Percentiles rank a stretch among this genome's conserved stretches.
Evolutionary conservation across 1,284 basidiomycete genomes (phyloP).

Genomic region (Ceratobasidium sp.): DNA sequence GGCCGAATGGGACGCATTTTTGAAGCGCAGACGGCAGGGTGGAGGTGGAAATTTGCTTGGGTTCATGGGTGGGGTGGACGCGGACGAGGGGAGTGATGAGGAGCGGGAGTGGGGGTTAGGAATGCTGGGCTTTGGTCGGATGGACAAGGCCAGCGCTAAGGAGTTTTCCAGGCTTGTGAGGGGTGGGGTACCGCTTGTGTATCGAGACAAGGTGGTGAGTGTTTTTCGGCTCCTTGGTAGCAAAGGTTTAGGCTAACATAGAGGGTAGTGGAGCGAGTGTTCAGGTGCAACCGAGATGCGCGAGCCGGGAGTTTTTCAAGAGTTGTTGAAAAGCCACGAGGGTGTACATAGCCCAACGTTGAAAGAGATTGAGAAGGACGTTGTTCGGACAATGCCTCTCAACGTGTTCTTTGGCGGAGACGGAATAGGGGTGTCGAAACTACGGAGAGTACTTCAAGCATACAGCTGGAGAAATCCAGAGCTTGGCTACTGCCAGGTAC

Average conservation of each 20-base stretch:
- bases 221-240: conserved; percentile 45
- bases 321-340: conserved; percentile 74
- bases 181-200: conserved; percentile 87
- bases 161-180: conserved; percentile 84
- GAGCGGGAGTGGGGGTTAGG: conserved; percentile 78
- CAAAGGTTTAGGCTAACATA: neutral
- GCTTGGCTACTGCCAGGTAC: conserved; percentile 82
- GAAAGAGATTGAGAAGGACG: conserved; percentile 94
- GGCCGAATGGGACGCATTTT: conserved; percentile 89
- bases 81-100: conserved; percentile 76
- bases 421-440: conserved; percentile 91
- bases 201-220: conserved; percentile 77
- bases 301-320: conserved; percentile 91
- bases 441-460: conserved; percentile 87
- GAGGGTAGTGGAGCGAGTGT: conserved; percentile 80
- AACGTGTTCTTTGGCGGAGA: conserved; percentile 98
- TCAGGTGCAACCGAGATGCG: conserved; percentile 90
- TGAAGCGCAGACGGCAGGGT: conserved; percentile 65
- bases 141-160: conserved; percentile 72
- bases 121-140: conserved; percentile 88
- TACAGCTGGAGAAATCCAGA: conserved; percentile 89
- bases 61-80: conserved; percentile 58
- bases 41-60: conserved; percentile 63
- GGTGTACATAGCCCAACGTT: conserved; percentile 63
- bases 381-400: conserved; percentile 91